Conservation (phyloP, 257 asterid genomes). For the Capsicum pubescens region DNA sequence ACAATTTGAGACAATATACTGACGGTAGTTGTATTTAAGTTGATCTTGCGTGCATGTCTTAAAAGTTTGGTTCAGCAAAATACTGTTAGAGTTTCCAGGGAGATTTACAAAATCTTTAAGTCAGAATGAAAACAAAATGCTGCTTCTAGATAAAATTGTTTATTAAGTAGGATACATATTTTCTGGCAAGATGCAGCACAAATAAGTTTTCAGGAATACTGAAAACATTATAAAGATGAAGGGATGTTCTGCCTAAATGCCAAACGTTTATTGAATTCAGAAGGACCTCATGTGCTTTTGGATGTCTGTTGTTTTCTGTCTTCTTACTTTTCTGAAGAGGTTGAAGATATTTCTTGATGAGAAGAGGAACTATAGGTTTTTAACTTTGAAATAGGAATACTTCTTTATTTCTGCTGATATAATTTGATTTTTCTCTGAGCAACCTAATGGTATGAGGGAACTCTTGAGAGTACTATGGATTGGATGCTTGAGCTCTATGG, state of each 20-base stretch:
- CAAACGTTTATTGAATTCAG: neutral
- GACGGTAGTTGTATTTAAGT: neutral
- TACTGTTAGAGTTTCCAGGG: conserved; percentile 5
- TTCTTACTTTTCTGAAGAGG: neutral
- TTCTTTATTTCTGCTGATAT: conserved; percentile 6
- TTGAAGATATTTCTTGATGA: neutral
- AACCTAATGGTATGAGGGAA: neutral
- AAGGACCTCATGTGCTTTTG: neutral
- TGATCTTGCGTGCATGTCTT: conserved; percentile 18
- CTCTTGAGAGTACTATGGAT: neutral
- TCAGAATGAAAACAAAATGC: conserved; percentile 8
- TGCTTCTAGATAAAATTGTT: neutral
- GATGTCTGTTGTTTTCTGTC: neutral
- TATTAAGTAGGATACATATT: neutral
- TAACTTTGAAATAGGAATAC: neutral
- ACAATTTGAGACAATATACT: conserved; percentile 3
- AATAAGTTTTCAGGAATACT: neutral
- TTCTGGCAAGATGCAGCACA: neutral
- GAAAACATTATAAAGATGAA: neutral
- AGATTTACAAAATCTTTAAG: neutral
- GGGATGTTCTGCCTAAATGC: conserved; percentile 3
- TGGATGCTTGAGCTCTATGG: neutral
- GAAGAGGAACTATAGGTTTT: conserved; percentile 2
- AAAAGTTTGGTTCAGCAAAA: conserved; percentile 14
- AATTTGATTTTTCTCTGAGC: neutral